A percentile compares a stretch with the other conserved stretches of the same genome.
These are phyloP conservation scores for Aspergillus puulaauensis DNA, from an alignment of 2,329 filamentous ascomycete genomes.

Conservation along the genomic window DNA sequence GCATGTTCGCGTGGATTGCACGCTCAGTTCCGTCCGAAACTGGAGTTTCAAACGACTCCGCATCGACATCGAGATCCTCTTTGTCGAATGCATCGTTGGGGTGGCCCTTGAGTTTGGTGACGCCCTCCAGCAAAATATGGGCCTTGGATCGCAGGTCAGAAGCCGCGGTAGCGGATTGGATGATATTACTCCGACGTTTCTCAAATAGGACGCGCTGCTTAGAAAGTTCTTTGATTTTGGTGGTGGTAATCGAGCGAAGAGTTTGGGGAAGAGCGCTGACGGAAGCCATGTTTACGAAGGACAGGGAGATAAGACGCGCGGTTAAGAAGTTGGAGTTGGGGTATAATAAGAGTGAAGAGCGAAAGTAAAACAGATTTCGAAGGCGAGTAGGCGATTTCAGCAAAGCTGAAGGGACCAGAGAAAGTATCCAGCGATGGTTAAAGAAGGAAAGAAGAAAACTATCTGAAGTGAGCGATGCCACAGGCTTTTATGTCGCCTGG, in stretches of 20 bases:
- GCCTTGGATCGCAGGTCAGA: conserved; percentile 32
- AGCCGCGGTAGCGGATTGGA: conserved; percentile 32
- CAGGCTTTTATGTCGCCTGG: neutral
- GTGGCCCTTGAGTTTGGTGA: conserved; percentile 38
- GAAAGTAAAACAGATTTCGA: neutral
- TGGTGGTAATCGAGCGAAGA: conserved; percentile 55
- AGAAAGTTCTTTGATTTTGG: conserved; percentile 58
- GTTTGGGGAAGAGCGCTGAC: conserved; percentile 50
- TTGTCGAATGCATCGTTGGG: conserved; percentile 36
- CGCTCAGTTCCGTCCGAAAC: conserved; percentile 23
- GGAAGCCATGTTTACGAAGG: conserved; percentile 26
- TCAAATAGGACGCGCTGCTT: conserved; percentile 54
- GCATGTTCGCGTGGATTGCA: conserved; percentile 44
- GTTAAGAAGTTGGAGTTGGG: neutral
- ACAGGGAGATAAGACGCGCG: neutral
- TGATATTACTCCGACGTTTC: conserved; percentile 44
- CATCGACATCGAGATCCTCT: conserved; percentile 30
- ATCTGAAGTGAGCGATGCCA: neutral
- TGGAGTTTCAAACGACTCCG: neutral
- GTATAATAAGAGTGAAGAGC: neutral
- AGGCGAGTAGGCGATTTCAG: neutral
- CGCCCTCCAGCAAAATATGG: conserved; percentile 36
- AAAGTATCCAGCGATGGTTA: neutral
- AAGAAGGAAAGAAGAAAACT: neutral
- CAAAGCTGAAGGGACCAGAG: neutral